Base-by-base conservation (phyloP, 106 monocot genomes). In the Gastrodia elata region DNA sequence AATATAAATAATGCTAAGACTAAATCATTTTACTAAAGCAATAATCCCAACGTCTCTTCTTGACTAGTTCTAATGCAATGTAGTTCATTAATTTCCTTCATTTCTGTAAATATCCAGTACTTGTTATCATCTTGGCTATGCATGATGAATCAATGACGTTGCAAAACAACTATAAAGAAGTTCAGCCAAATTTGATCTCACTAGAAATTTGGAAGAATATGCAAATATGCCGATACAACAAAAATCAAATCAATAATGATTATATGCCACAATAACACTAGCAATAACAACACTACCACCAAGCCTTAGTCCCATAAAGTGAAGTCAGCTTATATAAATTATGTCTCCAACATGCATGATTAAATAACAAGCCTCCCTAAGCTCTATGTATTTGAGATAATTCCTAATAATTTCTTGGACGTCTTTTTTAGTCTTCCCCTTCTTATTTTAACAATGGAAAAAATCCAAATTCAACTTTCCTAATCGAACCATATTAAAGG, bases 1-100 rank as follows among this genome's bases (percentile, higher is more conserved):
- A n/a, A 13, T 10, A 46, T 18, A 3, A 46, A 46, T 46, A 46
- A 10, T 15, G 3, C 46, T 8, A 18, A 22, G 22, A 22, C 22
- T 52, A 5, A 22, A 52, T 52, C 20, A 52, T 52, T 22, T 22
- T n/a, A 52, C 52, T 52, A 7, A 52, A 9, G 52, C 20, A 52
- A 52, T 22, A 52, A 52, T 52, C 20, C 22, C 52, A 52, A 22
- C 22, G 22, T n/a, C 52, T 8, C 20, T 22, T 4, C 52, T 52
- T 52, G 3, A 15, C 46, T 46, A 15, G 13, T 22, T n/a, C 52
- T 52, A 52, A 52, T 52, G 52, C 52, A 5, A 52, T 4, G 52
- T 52, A 52, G 52, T 52, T 52, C 52, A 52, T 52, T 52, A 18
- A 52, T 52, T 52, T 52, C 52, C 52, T 52, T 52, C 2, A 52